Base-by-base conservation (phyloP, 768 basidiomycete genomes). In the Pulveroboletus sp. region DNA sequence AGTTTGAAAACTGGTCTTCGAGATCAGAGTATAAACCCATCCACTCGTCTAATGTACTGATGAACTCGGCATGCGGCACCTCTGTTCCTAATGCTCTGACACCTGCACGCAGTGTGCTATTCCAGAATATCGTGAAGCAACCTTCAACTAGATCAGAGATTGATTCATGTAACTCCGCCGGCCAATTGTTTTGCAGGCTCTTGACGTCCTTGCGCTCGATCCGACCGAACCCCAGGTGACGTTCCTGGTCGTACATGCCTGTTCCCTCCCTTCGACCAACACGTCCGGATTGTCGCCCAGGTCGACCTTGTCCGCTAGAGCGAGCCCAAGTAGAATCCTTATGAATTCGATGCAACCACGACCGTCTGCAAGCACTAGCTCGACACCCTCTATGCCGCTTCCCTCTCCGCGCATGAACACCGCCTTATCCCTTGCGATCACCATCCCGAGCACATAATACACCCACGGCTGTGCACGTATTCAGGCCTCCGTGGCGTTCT, bases 261-360 rank as follows among this genome's bases (percentile, higher is more conserved):
- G 43, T 15, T 35, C 9, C 9, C 14, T 24, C 13, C 18, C 5
- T 8, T 15, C 14, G 6, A 35, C 1, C 21, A 15, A 1, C 32
- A 44, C 15, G 27, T 41, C 40, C 9, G n/a, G 46, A 17, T 46
- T 48, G 9, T 50, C 41, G 5, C 55, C 56, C 8, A 59, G 13
- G 10, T 54, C 35, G 1, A 47, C 30, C 0, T 21, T 9, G 8
- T 45, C 27, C 8, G 49, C 49, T 7, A 48, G 38, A 6, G 46
- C 50, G 9, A 57, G 55, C 5, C 55, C 54, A 11, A 57, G 50
- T 17, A 58, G 13, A 11, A 54, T 35, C 8, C 46, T 49, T 10
- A 57, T 47, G 24, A 57, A 38, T 39, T 58, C 54, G 15, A 56
- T 47, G 15, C 47, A 46, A 0, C 54, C 51, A n/a, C 47, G 47